phyloP scores from a whole-genome alignment of 2,329 filamentous ascomycete genomes.

The Alternaria arbusti region DNA sequence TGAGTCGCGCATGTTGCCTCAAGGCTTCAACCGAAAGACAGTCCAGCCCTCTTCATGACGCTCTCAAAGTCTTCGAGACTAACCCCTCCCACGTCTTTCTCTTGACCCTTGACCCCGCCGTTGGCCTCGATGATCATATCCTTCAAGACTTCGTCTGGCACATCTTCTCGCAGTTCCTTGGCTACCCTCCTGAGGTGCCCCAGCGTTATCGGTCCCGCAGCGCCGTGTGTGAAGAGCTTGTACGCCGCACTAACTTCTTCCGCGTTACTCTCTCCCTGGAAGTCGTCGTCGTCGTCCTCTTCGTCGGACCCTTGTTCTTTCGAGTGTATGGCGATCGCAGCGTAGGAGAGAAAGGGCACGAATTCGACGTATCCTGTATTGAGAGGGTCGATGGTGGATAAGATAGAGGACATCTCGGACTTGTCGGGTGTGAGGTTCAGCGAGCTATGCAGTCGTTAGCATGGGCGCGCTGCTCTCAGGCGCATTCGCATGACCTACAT shows the following conservation, averaged over 20 bases:
- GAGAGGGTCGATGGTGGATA: constrained; percentile 83
- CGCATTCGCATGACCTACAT: constrained; percentile 52
- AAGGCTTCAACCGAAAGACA: constrained; percentile 69
- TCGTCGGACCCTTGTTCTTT: constrained; percentile 41
- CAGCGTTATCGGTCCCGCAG: constrained; percentile 73
- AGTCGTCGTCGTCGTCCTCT: constrained; percentile 51
- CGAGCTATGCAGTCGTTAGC: constrained; percentile 62
- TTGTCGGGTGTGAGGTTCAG: constrained; percentile 73
- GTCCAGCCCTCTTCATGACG: constrained; percentile 83
- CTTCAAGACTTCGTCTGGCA: constrained; percentile 80
- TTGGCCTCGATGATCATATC: constrained; percentile 98
- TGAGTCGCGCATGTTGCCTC: neutral
- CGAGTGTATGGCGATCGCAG: constrained; percentile 79
- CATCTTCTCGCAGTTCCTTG: constrained; percentile 79
- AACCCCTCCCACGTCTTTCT: constrained; percentile 70
- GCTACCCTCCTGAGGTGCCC: constrained; percentile 80
- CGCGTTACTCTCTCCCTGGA: constrained; percentile 47
- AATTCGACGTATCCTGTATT: constrained; percentile 79
- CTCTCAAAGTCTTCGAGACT: constrained; percentile 80
- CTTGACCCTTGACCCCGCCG: constrained; percentile 65
- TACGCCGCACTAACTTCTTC: constrained; percentile 84
- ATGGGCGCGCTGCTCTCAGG: neutral
- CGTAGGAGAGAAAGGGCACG: constrained; percentile 82
- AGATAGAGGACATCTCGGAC: constrained; percentile 76
- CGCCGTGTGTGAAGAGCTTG: constrained; percentile 71